phyloP scores from a whole-genome alignment of 1,284 basidiomycete species.

The Ustilago shanxiensis region DNA sequence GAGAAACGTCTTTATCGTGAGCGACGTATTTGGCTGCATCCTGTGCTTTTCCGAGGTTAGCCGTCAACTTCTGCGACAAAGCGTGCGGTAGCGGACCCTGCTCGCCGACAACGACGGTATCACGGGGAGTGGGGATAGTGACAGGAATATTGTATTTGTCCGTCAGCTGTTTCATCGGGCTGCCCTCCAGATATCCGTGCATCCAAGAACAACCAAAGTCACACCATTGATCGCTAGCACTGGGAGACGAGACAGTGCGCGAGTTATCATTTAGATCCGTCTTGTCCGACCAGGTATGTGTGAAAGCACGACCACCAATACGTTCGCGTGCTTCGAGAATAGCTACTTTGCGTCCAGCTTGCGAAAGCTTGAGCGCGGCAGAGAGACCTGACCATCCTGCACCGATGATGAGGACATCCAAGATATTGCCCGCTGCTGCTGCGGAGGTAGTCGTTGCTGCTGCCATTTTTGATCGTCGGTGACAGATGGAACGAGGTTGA shows the following conservation, averaged over 20 bases:
- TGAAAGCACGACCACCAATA: constrained; percentile 72
- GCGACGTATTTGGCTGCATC: constrained; percentile 36
- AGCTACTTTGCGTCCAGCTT: constrained; percentile 71
- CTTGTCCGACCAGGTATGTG: constrained; percentile 65
- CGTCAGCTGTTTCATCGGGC: constrained; percentile 71
- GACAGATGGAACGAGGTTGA: background rate
- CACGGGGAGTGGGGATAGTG: constrained; percentile 40
- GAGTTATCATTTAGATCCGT: constrained; percentile 44
- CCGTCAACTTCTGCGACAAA: constrained; percentile 42
- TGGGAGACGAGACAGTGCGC: constrained; percentile 17
- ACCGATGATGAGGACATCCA: constrained; percentile 73
- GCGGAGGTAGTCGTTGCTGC: constrained; percentile 25
- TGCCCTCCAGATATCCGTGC: constrained; percentile 73
- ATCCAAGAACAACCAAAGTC: constrained; percentile 72
- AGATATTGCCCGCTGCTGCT: constrained; percentile 14
- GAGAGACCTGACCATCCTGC: constrained; percentile 73
- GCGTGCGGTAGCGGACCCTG: constrained; percentile 38
- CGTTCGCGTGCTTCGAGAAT: constrained; percentile 73
- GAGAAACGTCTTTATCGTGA: constrained; percentile 47
- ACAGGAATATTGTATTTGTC: constrained; percentile 69
- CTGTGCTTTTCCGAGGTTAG: constrained; percentile 51
- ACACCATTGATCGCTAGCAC: constrained; percentile 34
- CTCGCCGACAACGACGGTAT: constrained; percentile 49
- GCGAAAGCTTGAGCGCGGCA: constrained; percentile 71
- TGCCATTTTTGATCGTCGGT: constrained; percentile 10